Percentiles rank a stretch among this genome's conserved stretches.
These are phyloP conservation scores for Brassica balearica DNA, from an alignment of 441 rosid species.

Conservation along the genomic window DNA sequence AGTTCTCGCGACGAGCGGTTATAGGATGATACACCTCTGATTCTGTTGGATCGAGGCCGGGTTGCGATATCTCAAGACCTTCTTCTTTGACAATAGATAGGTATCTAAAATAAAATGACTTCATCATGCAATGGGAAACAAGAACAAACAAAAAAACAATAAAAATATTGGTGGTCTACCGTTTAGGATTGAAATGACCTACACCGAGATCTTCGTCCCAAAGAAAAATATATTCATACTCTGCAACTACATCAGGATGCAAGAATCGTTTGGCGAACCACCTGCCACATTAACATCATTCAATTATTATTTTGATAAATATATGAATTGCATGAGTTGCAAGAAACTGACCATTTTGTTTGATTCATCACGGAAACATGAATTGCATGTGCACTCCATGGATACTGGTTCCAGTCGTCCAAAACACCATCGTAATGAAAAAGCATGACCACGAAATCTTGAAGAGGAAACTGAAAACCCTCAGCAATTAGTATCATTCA, in stretches of 20 bases:
- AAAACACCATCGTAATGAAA: slow-evolving; percentile 72
- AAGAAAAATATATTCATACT: slow-evolving; percentile 64
- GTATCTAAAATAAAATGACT: slow-evolving; percentile 45
- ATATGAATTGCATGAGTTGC: neutral
- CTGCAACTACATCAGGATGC: slow-evolving; percentile 68
- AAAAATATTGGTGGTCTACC: slow-evolving; percentile 36
- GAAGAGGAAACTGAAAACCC: slow-evolving; percentile 51
- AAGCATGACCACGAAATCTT: slow-evolving; percentile 60
- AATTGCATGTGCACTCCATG: slow-evolving; percentile 57
- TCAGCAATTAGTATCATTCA: slow-evolving; percentile 6
- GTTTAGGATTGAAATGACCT: slow-evolving; percentile 56
- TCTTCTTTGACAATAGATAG: slow-evolving; percentile 59
- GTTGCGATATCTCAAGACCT: slow-evolving; percentile 71
- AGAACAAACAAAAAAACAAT: neutral
- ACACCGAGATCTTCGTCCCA: slow-evolving; percentile 83
- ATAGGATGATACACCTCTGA: slow-evolving; percentile 72
- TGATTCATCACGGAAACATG: slow-evolving; percentile 69
- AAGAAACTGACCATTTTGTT: slow-evolving; percentile 61
- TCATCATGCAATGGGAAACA: slow-evolving; percentile 4
- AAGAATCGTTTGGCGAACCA: slow-evolving; percentile 80
- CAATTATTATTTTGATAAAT: neutral
- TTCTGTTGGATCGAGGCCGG: slow-evolving; percentile 64
- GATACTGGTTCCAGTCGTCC: slow-evolving; percentile 62
- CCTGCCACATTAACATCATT: slow-evolving; percentile 45
- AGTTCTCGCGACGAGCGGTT: slow-evolving; percentile 64